Evolutionary conservation across 2,329 filamentous ascomycete species (phyloP), one percentile per base, ranked within the genome.

Genomic region (Trichophaea hybrida): DNA sequence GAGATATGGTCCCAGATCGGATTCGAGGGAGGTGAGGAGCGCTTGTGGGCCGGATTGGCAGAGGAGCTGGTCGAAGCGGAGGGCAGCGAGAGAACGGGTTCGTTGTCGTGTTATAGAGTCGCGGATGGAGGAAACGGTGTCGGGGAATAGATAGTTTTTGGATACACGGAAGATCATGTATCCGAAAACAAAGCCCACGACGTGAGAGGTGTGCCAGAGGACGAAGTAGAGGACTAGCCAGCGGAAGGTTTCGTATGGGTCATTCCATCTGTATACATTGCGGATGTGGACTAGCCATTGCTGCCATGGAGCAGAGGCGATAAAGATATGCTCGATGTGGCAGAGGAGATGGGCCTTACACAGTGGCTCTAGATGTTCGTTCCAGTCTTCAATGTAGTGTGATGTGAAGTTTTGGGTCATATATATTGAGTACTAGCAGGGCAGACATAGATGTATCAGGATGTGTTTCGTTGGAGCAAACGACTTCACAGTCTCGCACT

Each of bases 251-350:
- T 64, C 66, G 17, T 55, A 59, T 4, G 71, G 72, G 48, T 71
- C 61, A 53, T 73, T 69, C 73, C 73, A 75, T 8, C 71, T 70
- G 59, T 73, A 75, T 13, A 74, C 63, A 4, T 69, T 60, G 15
- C 71, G 69, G 15, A 74, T 51, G 10, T 69, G 62, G 59, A 72
- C 65, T n/a, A 71, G 64, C 67, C 71, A 74, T 24, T 70, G 61
- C 60, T 75, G 72, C 72, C 71, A 74, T 12, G 72, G 71, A 5
- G 69, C 70, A 17, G 70, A 73, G n/a, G 71, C 71, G 59, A 74
- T 71, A 17, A 73, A 64, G 3, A 75, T 62, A 15, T 73, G 70
- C 59, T 74, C 72, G 24, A 73, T 53, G 46, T 72, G 69, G 32
- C 67, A 66, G n/a, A 69, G 66, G 12, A 44, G 34, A 24, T 5